Percentiles rank a stretch among this genome's conserved stretches.
phyloP scores from a whole-genome alignment of 768 basidiomycete genomes.

The Tulasnella sp. region DNA sequence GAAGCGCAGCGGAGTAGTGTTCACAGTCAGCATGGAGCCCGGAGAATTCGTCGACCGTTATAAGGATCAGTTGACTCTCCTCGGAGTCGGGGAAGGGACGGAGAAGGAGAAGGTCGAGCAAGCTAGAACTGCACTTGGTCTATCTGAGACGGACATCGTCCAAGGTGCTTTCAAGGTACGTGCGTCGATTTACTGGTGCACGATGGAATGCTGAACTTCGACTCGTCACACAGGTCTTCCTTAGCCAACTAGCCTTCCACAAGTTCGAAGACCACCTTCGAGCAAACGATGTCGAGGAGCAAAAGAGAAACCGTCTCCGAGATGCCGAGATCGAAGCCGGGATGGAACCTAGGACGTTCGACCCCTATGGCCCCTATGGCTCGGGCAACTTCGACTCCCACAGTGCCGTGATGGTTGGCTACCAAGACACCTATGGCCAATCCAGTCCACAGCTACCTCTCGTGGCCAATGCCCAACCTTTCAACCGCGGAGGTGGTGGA shows the following conservation, averaged over 20 bases:
- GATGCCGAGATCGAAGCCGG: conserved; percentile 69
- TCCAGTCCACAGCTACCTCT: conserved; percentile 79
- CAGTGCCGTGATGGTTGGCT: conserved; percentile 33
- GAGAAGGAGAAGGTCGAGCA: conserved; percentile 60
- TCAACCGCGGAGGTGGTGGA: conserved; percentile 60
- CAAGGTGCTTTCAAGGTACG: conserved; percentile 80
- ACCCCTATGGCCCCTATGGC: conserved; percentile 74
- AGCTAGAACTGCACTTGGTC: conserved; percentile 52
- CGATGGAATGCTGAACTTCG: conserved; percentile 23
- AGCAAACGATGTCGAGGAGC: conserved; percentile 77
- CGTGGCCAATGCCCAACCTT: conserved; percentile 75
- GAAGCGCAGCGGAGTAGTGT: conserved; percentile 59
- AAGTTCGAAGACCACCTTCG: conserved; percentile 83
- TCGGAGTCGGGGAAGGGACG: conserved; percentile 58
- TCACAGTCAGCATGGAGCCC: conserved; percentile 80
- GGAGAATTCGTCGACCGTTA: conserved; percentile 87
- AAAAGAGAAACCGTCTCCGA: conserved; percentile 71
- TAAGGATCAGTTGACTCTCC: conserved; percentile 54
- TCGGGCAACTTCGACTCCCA: conserved; percentile 6
- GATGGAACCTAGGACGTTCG: conserved; percentile 53
- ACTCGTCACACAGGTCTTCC: conserved; percentile 61
- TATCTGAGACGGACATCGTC: conserved; percentile 70
- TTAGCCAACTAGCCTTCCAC: conserved; percentile 83
- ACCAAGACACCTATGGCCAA: conserved; percentile 50
- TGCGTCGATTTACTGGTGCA: neutral